Conservation (phyloP, 2,329 filamentous ascomycete species). For the Grosmannia clavigera region DNA sequence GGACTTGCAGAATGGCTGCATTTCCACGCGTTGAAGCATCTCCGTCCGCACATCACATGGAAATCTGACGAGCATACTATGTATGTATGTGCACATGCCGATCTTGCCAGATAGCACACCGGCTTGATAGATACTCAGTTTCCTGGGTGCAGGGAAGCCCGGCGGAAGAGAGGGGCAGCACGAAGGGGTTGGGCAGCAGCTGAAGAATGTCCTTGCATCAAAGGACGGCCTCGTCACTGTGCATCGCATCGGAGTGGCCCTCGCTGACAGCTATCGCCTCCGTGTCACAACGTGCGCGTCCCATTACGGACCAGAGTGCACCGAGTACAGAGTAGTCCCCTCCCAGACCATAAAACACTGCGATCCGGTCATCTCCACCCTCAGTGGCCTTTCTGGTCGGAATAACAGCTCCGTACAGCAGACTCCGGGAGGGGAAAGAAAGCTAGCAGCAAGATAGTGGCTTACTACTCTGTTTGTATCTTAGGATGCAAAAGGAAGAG, state of each 20-base stretch:
- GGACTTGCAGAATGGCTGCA: neutral
- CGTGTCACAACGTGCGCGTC: too few relatives aligned
- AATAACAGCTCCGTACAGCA: neutral
- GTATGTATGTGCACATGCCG: neutral
- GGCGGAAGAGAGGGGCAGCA: neutral
- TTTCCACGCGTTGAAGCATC: neutral
- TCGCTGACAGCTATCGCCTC: too few relatives aligned
- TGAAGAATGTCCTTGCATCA: neutral
- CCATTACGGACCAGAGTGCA: too few relatives aligned
- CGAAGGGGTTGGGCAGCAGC: neutral
- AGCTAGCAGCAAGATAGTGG: neutral
- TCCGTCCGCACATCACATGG: neutral
- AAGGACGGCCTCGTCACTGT: too few relatives aligned
- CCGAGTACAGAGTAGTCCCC: too few relatives aligned
- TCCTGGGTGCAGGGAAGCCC: neutral
- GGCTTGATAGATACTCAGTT: neutral
- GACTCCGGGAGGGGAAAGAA: neutral
- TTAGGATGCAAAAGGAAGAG: neutral
- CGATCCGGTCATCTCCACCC: neutral
- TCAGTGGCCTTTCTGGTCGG: neutral
- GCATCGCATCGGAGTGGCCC: too few relatives aligned
- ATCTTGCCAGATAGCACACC: neutral
- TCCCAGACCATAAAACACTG: neutral
- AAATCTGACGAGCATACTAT: neutral
- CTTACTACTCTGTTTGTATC: too few relatives aligned